These are phyloP conservation scores for Solanum virginianum DNA, from an alignment of 257 asterid genomes.

Conservation along the genomic window DNA sequence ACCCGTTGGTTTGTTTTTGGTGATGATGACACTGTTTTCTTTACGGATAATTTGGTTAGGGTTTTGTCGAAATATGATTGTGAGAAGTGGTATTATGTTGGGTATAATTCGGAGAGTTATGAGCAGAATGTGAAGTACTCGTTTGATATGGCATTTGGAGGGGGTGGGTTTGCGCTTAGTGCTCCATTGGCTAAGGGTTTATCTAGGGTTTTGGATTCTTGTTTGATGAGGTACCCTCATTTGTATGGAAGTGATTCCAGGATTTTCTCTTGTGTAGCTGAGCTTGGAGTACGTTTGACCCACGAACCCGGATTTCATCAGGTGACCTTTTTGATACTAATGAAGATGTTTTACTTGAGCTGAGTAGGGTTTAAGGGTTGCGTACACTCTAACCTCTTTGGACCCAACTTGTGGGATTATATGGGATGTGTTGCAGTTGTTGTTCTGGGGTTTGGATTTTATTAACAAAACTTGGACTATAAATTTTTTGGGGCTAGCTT, in stretches of 20 bases:
- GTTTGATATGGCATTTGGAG: slow-evolving; percentile 77
- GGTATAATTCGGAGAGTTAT: slow-evolving; percentile 54
- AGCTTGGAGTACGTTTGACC: slow-evolving; percentile 64
- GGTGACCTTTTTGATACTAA: slow-evolving; percentile 15
- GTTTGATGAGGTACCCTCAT: slow-evolving; percentile 57
- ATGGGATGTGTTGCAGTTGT: neutral
- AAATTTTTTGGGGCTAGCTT: neutral
- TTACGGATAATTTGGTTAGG: slow-evolving; percentile 40
- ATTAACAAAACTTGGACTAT: neutral
- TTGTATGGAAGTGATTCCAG: slow-evolving; percentile 81
- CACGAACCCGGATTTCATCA: slow-evolving; percentile 78
- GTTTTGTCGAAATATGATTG: slow-evolving; percentile 56
- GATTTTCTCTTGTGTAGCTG: slow-evolving; percentile 63
- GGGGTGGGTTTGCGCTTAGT: slow-evolving; percentile 76
- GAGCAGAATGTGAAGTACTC: slow-evolving; percentile 59
- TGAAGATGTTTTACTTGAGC: neutral
- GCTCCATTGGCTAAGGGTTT: slow-evolving; percentile 59
- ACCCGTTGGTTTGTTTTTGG: slow-evolving; percentile 65
- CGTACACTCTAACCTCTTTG: neutral
- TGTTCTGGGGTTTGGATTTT: neutral
- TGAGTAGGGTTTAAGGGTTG: too few relatives aligned
- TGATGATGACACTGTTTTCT: slow-evolving; percentile 65
- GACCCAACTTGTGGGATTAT: neutral
- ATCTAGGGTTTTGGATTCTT: slow-evolving; percentile 51
- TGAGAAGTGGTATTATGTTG: slow-evolving; percentile 47